A percentile compares a stretch with the other conserved stretches of the same genome.
Conservation (phyloP, 176 grass and related monocot genomes). For the Carex cristatella region DNA sequence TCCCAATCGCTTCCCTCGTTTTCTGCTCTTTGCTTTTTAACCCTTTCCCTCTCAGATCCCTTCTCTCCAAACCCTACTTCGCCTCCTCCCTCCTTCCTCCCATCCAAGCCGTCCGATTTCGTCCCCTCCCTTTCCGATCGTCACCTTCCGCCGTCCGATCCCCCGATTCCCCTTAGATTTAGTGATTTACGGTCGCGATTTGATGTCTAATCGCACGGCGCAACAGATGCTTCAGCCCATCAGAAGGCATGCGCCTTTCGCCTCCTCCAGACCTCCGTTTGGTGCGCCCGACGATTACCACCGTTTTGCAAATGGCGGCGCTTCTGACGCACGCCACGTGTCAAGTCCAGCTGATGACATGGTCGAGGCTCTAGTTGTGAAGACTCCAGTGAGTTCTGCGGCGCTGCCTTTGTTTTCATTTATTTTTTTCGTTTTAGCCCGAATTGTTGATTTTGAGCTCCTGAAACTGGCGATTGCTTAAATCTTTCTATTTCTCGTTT, state of each 20-base stretch:
- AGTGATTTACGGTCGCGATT: not conserved
- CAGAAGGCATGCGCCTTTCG: constrained; percentile 26
- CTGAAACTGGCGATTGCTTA: not conserved
- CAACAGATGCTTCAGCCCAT: constrained; percentile 50
- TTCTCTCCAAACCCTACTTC: constrained; percentile 17
- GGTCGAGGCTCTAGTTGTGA: constrained; percentile 49
- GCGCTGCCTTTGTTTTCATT: constrained; percentile 5
- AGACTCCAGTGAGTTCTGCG: constrained; percentile 53
- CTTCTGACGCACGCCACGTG: not conserved
- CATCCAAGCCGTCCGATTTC: not conserved
- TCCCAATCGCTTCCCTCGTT: constrained; percentile 32
- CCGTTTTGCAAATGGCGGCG: constrained; percentile 24
- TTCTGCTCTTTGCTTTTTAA: constrained; percentile 34
- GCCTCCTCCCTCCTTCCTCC: constrained; percentile 1
- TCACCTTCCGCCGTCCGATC: not conserved
- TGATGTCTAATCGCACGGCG: constrained; percentile 51
- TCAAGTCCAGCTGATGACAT: constrained; percentile 21
- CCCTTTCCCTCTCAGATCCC: not conserved
- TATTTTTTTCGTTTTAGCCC: not conserved
- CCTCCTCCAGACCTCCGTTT: constrained; percentile 20
- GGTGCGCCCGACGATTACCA: constrained; percentile 41
- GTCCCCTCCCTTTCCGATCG: constrained; percentile 1
- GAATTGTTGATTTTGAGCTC: not conserved
- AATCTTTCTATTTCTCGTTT: not conserved
- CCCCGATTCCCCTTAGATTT: not conserved